Conservation (phyloP, 2,329 filamentous ascomycete species). For the Stagonosporopsis vannaccii region DNA sequence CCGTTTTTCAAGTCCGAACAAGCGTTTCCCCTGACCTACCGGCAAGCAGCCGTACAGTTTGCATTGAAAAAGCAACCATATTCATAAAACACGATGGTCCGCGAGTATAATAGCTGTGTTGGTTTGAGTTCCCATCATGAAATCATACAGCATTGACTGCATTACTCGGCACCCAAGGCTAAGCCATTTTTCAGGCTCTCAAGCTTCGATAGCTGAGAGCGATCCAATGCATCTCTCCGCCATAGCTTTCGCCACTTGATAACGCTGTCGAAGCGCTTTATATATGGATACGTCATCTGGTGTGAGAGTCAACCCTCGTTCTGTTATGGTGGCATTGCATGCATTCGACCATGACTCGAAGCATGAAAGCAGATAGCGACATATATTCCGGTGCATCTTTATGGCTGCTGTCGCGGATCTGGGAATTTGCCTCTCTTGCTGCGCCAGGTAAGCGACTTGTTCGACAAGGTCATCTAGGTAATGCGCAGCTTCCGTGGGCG, state of each 20-base stretch:
- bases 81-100: no score
- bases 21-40: no score
- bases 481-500: slow-evolving; percentile 6
- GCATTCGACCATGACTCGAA: slow-evolving; percentile 13
- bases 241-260: not conserved
- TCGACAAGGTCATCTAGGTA: slow-evolving; percentile 12
- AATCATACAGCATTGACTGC: no score
- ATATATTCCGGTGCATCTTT: not conserved
- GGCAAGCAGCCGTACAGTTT: no score
- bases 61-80: no score
- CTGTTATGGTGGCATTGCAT: slow-evolving; percentile 8
- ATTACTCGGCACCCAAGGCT: no score
- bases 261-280: not conserved
- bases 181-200: not conserved
- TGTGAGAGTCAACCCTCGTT: not conserved
- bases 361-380: slow-evolving; percentile 7
- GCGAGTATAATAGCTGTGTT: no score
- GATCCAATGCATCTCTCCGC: not conserved
- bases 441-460: slow-evolving; percentile 3
- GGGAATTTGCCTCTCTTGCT: slow-evolving; percentile 4
- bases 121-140: no score
- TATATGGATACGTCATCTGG: not conserved
- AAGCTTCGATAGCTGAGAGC: not conserved
- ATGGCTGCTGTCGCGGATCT: not conserved
- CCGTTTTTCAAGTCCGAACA: no score